These are phyloP conservation scores for Nyssa sinensis DNA, from an alignment of 148 eudicot genomes.

Conservation along the genomic window DNA sequence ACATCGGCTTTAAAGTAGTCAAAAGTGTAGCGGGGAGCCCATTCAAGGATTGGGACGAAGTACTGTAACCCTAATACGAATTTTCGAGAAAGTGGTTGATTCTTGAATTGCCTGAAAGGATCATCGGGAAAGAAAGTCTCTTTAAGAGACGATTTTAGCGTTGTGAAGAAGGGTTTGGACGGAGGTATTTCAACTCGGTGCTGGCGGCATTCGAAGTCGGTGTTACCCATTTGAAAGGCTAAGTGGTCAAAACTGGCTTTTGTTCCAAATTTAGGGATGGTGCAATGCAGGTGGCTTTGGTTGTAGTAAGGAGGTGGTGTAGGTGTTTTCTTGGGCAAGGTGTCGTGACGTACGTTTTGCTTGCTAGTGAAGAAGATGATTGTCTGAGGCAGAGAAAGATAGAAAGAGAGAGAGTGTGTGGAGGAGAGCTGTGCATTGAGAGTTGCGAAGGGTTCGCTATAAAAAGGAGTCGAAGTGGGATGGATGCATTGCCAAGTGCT, in stretches of 20 bases:
- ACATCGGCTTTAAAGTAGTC: constrained; percentile 48
- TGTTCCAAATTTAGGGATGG: no score
- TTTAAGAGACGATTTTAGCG: constrained; percentile 40
- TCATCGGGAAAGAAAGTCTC: constrained; percentile 68
- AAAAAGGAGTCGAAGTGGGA: no score
- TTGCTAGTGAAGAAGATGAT: background rate
- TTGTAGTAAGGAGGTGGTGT: background rate
- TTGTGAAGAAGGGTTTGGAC: constrained; percentile 31
- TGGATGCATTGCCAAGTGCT: no score
- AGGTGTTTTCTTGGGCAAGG: no score
- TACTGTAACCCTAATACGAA: constrained; percentile 44
- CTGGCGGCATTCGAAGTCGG: constrained; percentile 18
- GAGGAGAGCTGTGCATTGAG: background rate
- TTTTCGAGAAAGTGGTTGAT: constrained; percentile 31
- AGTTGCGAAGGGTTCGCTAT: no score
- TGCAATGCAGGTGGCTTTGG: background rate
- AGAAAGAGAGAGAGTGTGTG: background rate
- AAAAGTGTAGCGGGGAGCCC: constrained; percentile 59
- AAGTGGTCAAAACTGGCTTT: background rate
- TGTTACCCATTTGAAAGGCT: constrained; percentile 19
- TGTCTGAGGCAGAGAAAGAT: background rate
- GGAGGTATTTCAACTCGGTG: constrained; percentile 39
- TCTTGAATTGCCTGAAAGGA: constrained; percentile 43
- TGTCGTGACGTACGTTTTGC: no score
- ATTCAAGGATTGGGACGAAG: constrained; percentile 55